These are phyloP conservation scores for Phytopythium chamaehyphon DNA, from an alignment of 352 stramenopile species.

Conservation along the genomic window DNA sequence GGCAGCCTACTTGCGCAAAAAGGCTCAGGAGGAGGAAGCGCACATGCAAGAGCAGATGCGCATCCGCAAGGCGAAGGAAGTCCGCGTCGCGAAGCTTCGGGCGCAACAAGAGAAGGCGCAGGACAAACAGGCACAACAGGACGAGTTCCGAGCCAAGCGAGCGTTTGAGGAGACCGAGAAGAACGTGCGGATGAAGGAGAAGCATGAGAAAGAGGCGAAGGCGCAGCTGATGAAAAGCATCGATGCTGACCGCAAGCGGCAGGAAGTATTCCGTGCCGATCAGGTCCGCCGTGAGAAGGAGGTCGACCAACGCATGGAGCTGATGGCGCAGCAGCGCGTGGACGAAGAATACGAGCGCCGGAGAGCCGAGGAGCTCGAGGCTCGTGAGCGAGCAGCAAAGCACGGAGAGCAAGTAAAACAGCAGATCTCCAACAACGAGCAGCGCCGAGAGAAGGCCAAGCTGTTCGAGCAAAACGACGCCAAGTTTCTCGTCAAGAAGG, in stretches of 20 bases:
- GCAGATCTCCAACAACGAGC: constrained; percentile 59
- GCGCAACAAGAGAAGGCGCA: constrained; percentile 80
- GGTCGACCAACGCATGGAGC: constrained; percentile 39
- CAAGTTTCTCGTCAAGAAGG: constrained; percentile 71
- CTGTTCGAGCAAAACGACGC: constrained; percentile 65
- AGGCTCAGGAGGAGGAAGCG: constrained; percentile 62
- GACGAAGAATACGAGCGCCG: constrained; percentile 37
- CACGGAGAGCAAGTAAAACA: constrained; percentile 35
- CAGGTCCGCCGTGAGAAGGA: constrained; percentile 31
- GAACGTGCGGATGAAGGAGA: constrained; percentile 45
- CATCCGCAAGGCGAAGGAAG: constrained; percentile 65
- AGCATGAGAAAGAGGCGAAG: constrained; percentile 41
- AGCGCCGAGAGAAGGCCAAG: constrained; percentile 48
- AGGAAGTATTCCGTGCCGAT: constrained; percentile 47
- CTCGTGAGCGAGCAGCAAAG: constrained; percentile 22
- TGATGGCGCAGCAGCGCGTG: constrained; percentile 32
- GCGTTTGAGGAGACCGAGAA: constrained; percentile 65
- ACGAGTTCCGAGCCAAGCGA: constrained; percentile 73
- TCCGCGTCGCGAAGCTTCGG: constrained; percentile 66
- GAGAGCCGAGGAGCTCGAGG: constrained; percentile 16
- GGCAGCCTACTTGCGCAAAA: constrained; percentile 66
- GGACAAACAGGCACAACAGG: constrained; percentile 61
- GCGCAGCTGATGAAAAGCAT: constrained; percentile 43
- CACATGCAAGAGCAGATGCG: constrained; percentile 57
- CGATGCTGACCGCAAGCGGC: constrained; percentile 43